Percentiles rank a stretch among this genome's conserved stretches.
These are phyloP conservation scores for Sambucus nigra DNA, from an alignment of 129 eudicot species.

Conservation along the genomic window DNA sequence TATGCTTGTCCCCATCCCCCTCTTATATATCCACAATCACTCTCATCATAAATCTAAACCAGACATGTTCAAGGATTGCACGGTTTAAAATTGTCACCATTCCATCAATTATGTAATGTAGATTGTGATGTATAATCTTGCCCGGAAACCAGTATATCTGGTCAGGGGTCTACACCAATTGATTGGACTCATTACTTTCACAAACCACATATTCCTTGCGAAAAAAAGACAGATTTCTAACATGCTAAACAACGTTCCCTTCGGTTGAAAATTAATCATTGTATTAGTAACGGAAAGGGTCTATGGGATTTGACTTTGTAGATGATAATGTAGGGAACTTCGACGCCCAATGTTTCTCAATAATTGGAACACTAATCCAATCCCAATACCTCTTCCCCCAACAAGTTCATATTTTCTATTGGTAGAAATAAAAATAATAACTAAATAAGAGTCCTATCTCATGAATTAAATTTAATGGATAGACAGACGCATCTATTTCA, in stretches of 20 bases:
- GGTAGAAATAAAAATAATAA: too few species aligned
- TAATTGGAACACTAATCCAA: too few species aligned
- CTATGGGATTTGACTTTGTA: too few species aligned
- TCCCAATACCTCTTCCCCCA: too few species aligned
- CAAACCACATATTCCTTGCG: background rate
- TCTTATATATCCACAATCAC: constrained; percentile 3
- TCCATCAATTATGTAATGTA: background rate
- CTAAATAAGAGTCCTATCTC: too few species aligned
- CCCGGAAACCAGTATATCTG: background rate
- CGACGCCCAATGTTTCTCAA: background rate
- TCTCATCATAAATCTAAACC: background rate
- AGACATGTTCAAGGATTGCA: background rate
- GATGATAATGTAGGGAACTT: too few species aligned
- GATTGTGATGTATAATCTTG: background rate
- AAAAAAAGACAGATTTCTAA: background rate
- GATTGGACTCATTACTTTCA: background rate
- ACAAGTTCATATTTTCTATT: too few species aligned
- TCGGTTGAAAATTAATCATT: background rate
- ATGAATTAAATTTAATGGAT: too few species aligned
- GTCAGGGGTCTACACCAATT: background rate
- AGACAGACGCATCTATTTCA: too few species aligned
- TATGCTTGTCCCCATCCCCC: constrained; percentile 9
- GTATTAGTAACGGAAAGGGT: too few species aligned
- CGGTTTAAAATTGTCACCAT: background rate
- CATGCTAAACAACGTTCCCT: background rate